Evolutionary conservation across 768 basidiomycete genomes (phyloP).

Genomic region (Tulasnella calospora): DNA sequence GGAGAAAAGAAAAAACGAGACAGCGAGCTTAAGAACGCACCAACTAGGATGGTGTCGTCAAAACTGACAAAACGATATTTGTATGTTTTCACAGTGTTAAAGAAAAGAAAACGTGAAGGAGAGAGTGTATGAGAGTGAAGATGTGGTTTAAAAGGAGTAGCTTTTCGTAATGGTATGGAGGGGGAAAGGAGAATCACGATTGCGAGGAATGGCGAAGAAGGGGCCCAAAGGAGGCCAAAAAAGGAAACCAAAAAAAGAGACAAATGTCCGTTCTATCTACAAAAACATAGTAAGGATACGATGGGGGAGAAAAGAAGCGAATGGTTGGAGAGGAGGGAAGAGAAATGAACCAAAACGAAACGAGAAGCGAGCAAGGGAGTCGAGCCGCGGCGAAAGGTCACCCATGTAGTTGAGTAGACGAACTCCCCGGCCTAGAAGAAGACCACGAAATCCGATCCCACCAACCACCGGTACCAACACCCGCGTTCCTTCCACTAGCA

Average conservation of each 20-base stretch:
- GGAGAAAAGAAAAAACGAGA: no score
- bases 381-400: neutral
- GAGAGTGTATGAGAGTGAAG: neutral
- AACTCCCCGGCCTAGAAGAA: neutral
- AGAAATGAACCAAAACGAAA: neutral
- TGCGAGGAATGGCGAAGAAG: neutral
- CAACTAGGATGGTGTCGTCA: no score
- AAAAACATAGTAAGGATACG: neutral
- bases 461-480: neutral
- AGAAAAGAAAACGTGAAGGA: neutral
- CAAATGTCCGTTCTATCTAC: neutral
- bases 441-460: conserved; percentile 17
- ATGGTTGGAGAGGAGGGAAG: neutral
- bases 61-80: neutral
- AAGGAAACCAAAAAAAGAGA: neutral
- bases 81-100: neutral
- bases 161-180: neutral
- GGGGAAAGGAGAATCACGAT: neutral
- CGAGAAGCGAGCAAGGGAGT: neutral
- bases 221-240: neutral
- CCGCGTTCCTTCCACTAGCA: neutral
- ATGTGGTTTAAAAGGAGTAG: neutral
- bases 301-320: neutral
- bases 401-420: neutral
- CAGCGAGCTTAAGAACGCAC: no score